Percentiles rank a stretch among this genome's conserved stretches.
Conservation (phyloP, 345 rosid genomes). For the Aquilaria sinensis region DNA sequence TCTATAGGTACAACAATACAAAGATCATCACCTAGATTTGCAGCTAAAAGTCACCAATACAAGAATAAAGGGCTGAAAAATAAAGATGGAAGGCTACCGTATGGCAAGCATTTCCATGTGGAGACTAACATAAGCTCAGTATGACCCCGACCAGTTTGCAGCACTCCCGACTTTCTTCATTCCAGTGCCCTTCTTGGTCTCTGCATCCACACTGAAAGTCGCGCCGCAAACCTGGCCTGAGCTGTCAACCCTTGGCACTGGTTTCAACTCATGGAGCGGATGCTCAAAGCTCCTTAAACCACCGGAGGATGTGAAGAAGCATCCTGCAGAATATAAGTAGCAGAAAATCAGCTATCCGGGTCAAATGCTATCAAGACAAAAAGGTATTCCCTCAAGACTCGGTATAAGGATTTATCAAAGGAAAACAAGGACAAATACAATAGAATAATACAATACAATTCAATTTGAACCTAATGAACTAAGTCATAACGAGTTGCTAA, state of each 20-base stretch:
- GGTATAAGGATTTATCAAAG: too few relatives aligned
- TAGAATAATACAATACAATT: neutral
- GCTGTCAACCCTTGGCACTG: conserved; percentile 90
- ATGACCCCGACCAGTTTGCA: conserved; percentile 75
- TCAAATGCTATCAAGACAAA: neutral
- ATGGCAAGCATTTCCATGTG: conserved; percentile 11
- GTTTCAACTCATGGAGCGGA: conserved; percentile 82
- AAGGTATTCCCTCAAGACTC: neutral
- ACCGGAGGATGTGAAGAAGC: conserved; percentile 90
- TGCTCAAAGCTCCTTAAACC: conserved; percentile 92
- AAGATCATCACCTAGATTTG: conserved; percentile 5
- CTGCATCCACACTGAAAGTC: conserved; percentile 67
- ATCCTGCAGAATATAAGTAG: conserved; percentile 35
- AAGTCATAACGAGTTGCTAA: neutral
- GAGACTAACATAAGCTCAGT: conserved; percentile 27
- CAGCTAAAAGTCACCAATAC: conserved; percentile 13
- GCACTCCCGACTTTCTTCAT: conserved; percentile 94
- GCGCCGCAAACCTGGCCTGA: conserved; percentile 82
- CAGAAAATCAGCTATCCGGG: conserved; percentile 3
- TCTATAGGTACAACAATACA: neutral
- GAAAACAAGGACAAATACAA: neutral
- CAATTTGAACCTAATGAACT: neutral
- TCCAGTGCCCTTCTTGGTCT: conserved; percentile 63
- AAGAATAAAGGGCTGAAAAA: neutral
- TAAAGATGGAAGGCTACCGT: conserved; percentile 15